A percentile compares a stretch with the other conserved stretches of the same genome.
Evolutionary conservation across 768 basidiomycete species (phyloP).

Genomic region (Infundibulicybe gibba): DNA sequence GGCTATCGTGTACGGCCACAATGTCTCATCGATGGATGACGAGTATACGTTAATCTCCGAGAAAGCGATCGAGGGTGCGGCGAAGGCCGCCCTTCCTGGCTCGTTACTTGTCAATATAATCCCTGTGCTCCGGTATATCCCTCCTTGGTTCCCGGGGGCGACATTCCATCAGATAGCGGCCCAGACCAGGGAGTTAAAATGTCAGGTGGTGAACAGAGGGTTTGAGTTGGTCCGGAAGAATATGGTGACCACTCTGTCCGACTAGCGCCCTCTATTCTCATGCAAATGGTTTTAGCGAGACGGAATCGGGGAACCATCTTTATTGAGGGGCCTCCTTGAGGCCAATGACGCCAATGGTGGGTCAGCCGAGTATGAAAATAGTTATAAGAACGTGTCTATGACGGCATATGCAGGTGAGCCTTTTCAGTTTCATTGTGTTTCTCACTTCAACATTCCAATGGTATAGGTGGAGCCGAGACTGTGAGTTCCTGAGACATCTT

Average conservation of each 20-base stretch:
- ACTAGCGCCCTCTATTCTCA: too few relatives aligned
- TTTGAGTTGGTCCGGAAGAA: too few relatives aligned
- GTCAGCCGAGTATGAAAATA: constrained; percentile 1
- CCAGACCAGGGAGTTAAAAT: too few relatives aligned
- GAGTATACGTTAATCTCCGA: too few relatives aligned
- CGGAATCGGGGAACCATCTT: not conserved
- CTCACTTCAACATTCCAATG: not conserved
- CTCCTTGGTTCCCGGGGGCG: constrained; percentile 64
- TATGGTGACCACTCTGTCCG: too few relatives aligned
- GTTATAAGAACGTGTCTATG: constrained; percentile 9
- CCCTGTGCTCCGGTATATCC: constrained; percentile 35
- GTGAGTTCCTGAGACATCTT: constrained; percentile 27
- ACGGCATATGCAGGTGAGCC: constrained; percentile 11
- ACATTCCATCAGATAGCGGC: constrained; percentile 48
- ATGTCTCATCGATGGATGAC: too few relatives aligned
- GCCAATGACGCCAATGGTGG: not conserved
- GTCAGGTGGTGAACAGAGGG: too few relatives aligned
- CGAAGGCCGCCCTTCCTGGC: too few relatives aligned
- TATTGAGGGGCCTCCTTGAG: constrained; percentile 8
- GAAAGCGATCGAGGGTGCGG: too few relatives aligned
- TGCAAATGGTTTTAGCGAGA: too few relatives aligned
- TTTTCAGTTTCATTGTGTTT: not conserved
- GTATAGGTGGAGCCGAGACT: constrained; percentile 52
- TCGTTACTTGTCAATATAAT: too few relatives aligned
- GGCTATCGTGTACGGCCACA: too few relatives aligned